Evolutionary conservation across 2,329 filamentous ascomycete species (phyloP), one percentile per base, ranked within the genome.

Genomic region (Xylariaceae sp.): DNA sequence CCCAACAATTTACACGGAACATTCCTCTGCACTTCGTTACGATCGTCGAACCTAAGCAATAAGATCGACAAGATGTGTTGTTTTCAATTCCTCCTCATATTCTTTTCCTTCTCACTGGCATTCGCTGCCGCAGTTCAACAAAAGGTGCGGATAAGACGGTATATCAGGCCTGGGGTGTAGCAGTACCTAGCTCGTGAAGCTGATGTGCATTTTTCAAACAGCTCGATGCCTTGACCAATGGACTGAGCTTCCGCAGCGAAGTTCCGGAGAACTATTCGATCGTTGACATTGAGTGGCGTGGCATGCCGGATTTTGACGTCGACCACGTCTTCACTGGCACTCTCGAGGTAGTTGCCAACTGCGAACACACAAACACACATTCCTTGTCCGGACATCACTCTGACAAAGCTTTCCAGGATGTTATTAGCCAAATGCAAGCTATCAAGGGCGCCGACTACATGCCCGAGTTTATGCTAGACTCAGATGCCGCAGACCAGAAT

Each of bases 11-110:
- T 39, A 39, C 19, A 19, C 19, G 19, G 19, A 19, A 19, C 19
- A 19, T 19, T 19, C 19, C 19, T 2, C 19, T 19, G 19, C 19
- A 19, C 19, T 19, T 19, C 19, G 19, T 2, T 19, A 19, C 19
- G 19, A 19, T 19, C 19, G 19, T 27, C 7, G 12, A 44, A 12
- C 7, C 12, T 27, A 96, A 31, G 29, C 42, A 19, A 47, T 2
- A n/a, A 5, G 3, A 7, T 4, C 11, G 34, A 31, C 19, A 31
- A 19, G 2, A 55, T 53, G 41, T 11, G 29, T 31, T 32, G 19
- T 19, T 19, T 19, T 19, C 19, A 19, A 19, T 31, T 31, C 27
- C n/a, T 31, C 3, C 9, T 37, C 6, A 47, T 26, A 9, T 47
- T 27, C 31, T 30, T 6, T 41, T 48, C 11, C 3, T 47, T 31